These are phyloP conservation scores for Leucocoprinus sp. DNA, from an alignment of 768 basidiomycete species.

Conservation along the genomic window DNA sequence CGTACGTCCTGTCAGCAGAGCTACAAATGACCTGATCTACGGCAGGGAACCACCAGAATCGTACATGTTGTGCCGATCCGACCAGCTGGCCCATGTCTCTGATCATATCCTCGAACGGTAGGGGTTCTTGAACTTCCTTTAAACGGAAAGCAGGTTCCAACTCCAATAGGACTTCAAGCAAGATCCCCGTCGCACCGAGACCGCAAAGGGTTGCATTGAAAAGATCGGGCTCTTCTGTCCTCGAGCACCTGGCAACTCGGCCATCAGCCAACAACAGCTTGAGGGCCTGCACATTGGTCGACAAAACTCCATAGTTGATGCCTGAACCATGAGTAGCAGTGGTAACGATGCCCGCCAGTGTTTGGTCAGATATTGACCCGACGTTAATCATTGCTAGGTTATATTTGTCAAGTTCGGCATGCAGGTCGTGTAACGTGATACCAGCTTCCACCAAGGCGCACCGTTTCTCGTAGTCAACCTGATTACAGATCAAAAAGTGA, in stretches of 20 bases:
- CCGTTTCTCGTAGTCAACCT: slow-evolving; percentile 66
- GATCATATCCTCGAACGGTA: slow-evolving; percentile 57
- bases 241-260: slow-evolving; percentile 57
- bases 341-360: slow-evolving; percentile 83
- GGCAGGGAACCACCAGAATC: slow-evolving; percentile 93
- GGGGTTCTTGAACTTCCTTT: slow-evolving; percentile 57
- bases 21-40: slow-evolving; percentile 64
- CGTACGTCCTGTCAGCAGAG: slow-evolving; percentile 63
- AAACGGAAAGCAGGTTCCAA: slow-evolving; percentile 81
- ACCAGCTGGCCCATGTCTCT: slow-evolving; percentile 46
- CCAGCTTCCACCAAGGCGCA: slow-evolving; percentile 72
- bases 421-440: slow-evolving; percentile 69
- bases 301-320: slow-evolving; percentile 68
- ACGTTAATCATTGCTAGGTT: slow-evolving; percentile 85
- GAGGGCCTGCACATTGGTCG: slow-evolving; percentile 70
- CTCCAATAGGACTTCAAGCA: slow-evolving; percentile 67
- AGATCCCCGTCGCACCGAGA: slow-evolving; percentile 83
- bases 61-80: slow-evolving; percentile 74
- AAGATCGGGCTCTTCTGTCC: slow-evolving; percentile 55
- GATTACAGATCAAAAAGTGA: slow-evolving; percentile 10
- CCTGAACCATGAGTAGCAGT: slow-evolving; percentile 97
- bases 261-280: slow-evolving; percentile 75
- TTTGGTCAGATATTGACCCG: slow-evolving; percentile 96
- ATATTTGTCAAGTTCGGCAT: slow-evolving; percentile 52
- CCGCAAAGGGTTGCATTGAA: slow-evolving; percentile 90